Evolutionary conservation across 495 filamentous ascomycete genomes (phyloP).

Genomic region (Oidiodendron maius): DNA sequence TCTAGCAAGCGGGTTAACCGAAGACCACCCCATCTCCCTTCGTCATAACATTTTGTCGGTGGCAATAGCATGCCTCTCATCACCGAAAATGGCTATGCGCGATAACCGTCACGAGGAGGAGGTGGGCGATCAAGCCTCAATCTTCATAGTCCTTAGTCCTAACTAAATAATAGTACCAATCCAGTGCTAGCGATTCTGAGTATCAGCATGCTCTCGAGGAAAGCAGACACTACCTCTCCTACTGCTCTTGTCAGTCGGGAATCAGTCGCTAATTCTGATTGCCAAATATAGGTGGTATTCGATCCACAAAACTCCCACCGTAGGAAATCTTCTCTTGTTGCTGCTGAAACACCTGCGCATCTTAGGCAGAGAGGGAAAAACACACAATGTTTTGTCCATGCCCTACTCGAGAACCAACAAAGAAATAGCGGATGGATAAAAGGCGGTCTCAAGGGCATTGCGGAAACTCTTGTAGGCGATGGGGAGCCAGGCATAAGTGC

Average conservation of each 20-base stretch:
- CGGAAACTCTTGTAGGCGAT: slow-evolving; percentile 7
- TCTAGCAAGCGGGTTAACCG: no score
- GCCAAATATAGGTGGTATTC: slow-evolving; percentile 60
- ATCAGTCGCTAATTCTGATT: slow-evolving; percentile 1
- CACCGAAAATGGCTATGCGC: no score
- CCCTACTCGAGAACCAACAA: slow-evolving; percentile 53
- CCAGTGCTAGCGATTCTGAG: slow-evolving; percentile 21
- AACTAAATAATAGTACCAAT: slow-evolving; percentile 10
- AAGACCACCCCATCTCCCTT: no score
- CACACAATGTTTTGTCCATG: slow-evolving; percentile 80
- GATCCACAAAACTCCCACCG: slow-evolving; percentile 64
- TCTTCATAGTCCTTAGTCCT: neutral
- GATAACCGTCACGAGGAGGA: neutral
- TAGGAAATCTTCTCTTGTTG: slow-evolving; percentile 77
- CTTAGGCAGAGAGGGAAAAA: slow-evolving; percentile 37
- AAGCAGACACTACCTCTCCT: neutral
- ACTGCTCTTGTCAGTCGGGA: neutral
- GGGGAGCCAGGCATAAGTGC: neutral
- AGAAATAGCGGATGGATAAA: slow-evolving; percentile 3
- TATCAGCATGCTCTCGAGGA: slow-evolving; percentile 26
- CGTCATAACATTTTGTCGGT: no score
- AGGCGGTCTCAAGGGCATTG: slow-evolving; percentile 19
- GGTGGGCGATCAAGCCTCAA: neutral
- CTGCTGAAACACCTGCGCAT: slow-evolving; percentile 40
- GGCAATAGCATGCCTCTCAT: no score